A percentile compares a stretch with the other conserved stretches of the same genome.
These are phyloP conservation scores for Suillus ampliporus DNA, from an alignment of 768 basidiomycete species.

Conservation along the genomic window DNA sequence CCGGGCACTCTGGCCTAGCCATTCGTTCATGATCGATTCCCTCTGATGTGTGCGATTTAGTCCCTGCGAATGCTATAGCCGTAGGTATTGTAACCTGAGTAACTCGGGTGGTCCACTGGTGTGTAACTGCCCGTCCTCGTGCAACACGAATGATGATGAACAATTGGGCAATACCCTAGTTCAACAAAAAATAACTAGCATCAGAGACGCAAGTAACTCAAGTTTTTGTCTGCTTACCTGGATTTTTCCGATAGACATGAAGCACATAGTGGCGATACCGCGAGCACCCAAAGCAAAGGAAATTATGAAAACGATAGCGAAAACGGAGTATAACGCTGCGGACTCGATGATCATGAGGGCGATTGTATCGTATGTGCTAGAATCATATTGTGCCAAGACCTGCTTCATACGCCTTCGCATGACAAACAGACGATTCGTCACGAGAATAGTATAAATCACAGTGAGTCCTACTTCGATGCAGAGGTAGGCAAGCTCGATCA, in stretches of 20 bases:
- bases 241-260: constrained; percentile 37
- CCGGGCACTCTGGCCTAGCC: not conserved
- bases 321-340: constrained; percentile 33
- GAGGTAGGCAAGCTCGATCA: constrained; percentile 33
- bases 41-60: not conserved
- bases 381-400: constrained; percentile 21
- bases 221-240: constrained; percentile 27
- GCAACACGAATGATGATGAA: constrained; percentile 44
- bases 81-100: not conserved
- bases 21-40: not conserved
- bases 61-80: not conserved
- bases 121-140: constrained; percentile 30
- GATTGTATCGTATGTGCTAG: constrained; percentile 32
- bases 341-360: constrained; percentile 43
- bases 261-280: constrained; percentile 34
- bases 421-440: constrained; percentile 33
- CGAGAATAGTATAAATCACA: constrained; percentile 36
- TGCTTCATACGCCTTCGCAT: constrained; percentile 22
- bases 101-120: not conserved
- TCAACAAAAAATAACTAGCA: not conserved
- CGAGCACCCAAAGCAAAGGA: constrained; percentile 30
- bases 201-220: not conserved
- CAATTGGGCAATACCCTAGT: constrained; percentile 39
- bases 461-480: constrained; percentile 36
- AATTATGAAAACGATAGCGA: constrained; percentile 38